Percentiles rank a stretch among this genome's conserved stretches.
These are phyloP conservation scores for Pythium folliculosum DNA, from an alignment of 352 stramenopile genomes.

Conservation along the genomic window DNA sequence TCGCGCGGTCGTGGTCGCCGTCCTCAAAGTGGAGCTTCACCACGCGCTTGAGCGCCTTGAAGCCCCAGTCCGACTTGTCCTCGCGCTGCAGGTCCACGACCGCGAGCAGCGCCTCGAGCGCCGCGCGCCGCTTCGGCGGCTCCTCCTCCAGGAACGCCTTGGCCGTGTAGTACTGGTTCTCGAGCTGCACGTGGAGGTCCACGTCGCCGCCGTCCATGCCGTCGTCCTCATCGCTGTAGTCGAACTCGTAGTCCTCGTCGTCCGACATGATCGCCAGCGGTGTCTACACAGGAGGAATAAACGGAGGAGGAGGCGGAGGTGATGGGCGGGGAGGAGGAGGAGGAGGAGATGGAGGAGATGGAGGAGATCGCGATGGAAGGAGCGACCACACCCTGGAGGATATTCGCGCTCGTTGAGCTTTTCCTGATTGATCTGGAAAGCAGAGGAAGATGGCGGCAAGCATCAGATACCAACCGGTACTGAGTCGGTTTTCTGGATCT, in stretches of 20 bases:
- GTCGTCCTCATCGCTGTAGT: constrained; percentile 92
- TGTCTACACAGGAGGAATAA: neutral
- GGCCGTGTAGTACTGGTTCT: constrained; percentile 94
- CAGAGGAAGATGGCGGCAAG: too few species aligned
- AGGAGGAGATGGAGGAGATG: neutral
- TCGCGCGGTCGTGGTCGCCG: constrained; percentile 66
- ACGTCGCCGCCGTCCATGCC: constrained; percentile 84
- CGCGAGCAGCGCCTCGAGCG: constrained; percentile 52
- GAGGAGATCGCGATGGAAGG: neutral
- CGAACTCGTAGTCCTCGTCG: constrained; percentile 88
- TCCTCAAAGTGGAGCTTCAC: constrained; percentile 92
- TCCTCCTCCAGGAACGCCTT: constrained; percentile 81
- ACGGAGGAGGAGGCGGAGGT: neutral
- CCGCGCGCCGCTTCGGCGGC: constrained; percentile 36
- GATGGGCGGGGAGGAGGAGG: neutral
- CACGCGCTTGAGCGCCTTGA: constrained; percentile 94
- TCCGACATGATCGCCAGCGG: constrained; percentile 53
- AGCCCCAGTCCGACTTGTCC: constrained; percentile 85
- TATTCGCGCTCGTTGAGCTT: neutral
- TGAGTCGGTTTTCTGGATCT: neutral
- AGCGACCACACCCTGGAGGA: neutral
- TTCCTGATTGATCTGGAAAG: too few species aligned
- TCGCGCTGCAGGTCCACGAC: constrained; percentile 60
- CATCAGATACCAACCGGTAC: too few species aligned
- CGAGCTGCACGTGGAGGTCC: constrained; percentile 86